Evolutionary conservation across 73 alveolate species (phyloP).

Genomic region (Uronychia binucleata): DNA sequence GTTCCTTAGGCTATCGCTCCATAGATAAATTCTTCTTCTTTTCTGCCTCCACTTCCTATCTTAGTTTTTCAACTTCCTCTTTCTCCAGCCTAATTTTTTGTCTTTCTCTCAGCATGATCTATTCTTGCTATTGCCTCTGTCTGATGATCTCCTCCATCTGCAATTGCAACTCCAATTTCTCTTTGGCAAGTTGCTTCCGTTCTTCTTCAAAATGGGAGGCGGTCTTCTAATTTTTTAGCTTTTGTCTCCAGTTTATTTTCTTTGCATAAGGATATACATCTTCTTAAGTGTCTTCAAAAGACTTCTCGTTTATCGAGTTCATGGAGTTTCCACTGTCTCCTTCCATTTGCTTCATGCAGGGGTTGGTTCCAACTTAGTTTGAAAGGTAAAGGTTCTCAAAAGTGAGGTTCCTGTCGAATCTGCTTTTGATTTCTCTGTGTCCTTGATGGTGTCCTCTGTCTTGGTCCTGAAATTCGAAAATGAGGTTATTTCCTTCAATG

Average conservation of each 20-base stretch:
- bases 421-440: no score
- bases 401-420: no score
- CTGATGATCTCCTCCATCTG: background rate
- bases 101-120: conserved; percentile 19
- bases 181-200: background rate
- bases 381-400: no score
- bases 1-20: conserved; percentile 2
- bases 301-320: background rate
- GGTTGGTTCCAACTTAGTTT: no score
- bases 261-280: no score
- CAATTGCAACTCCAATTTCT: background rate
- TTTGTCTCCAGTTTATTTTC: no score
- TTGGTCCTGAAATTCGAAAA: no score
- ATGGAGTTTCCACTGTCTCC: background rate
- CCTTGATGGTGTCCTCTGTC: no score
- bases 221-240: no score
- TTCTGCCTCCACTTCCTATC: background rate
- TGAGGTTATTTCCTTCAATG: no score
- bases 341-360: no score
- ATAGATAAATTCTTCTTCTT: background rate
- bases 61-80: conserved; percentile 20
- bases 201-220: no score
- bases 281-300: background rate
- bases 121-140: background rate
- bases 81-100: conserved; percentile 24